Percentiles rank a stretch among this genome's conserved stretches.
Conservation (phyloP, 768 basidiomycete species). For the Xanthoconium stramineum region DNA sequence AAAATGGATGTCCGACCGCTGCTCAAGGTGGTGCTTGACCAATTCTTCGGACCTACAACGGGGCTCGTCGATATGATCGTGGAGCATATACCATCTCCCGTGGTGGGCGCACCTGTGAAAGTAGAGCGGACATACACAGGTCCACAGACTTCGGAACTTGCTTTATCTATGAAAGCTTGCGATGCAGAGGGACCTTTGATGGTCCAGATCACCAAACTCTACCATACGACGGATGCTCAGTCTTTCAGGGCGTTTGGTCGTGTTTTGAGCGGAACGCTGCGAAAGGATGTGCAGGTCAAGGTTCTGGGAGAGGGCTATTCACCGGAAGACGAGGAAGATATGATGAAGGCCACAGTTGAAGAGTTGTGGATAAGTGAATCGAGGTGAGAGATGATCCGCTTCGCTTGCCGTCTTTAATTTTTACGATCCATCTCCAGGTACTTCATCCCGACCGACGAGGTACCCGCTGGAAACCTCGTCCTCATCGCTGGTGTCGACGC, state of each 20-base stretch:
- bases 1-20: slow-evolving; percentile 98
- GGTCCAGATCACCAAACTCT: slow-evolving; percentile 91
- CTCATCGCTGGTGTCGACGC: slow-evolving; percentile 91
- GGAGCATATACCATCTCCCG: slow-evolving; percentile 84
- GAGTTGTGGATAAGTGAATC: slow-evolving; percentile 90
- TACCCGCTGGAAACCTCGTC: slow-evolving; percentile 89
- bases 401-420: background rate
- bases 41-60: slow-evolving; percentile 90
- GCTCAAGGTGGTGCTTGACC: slow-evolving; percentile 87
- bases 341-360: slow-evolving; percentile 82
- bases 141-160: slow-evolving; percentile 78
- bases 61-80: slow-evolving; percentile 93
- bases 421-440: slow-evolving; percentile 52
- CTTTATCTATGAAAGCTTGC: slow-evolving; percentile 76
- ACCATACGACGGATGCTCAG: slow-evolving; percentile 94
- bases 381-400: slow-evolving; percentile 47
- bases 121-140: slow-evolving; percentile 87
- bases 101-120: slow-evolving; percentile 57
- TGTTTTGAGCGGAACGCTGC: slow-evolving; percentile 87
- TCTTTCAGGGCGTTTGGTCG: slow-evolving; percentile 96
- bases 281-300: slow-evolving; percentile 81
- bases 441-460: slow-evolving; percentile 84
- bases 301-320: slow-evolving; percentile 98
- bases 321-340: slow-evolving; percentile 99
- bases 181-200: slow-evolving; percentile 84